These are phyloP conservation scores for Panaeolus cyanescens DNA, from an alignment of 768 basidiomycete species.

Conservation along the genomic window DNA sequence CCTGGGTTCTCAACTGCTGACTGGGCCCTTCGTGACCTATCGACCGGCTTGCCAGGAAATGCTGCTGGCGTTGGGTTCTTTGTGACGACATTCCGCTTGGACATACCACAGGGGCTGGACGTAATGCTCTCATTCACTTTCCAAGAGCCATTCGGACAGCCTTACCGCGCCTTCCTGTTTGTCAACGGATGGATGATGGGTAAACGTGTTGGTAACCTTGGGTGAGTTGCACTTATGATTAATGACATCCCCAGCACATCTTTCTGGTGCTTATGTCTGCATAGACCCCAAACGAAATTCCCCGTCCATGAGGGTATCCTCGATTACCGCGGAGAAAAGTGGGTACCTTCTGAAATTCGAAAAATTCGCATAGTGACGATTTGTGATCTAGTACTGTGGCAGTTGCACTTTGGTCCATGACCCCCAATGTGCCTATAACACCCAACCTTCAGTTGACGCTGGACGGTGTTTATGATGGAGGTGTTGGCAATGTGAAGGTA, in stretches of 20 bases:
- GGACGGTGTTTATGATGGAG: constrained; percentile 64
- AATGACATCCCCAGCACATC: neutral
- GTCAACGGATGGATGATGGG: constrained; percentile 94
- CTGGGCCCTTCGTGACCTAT: constrained; percentile 61
- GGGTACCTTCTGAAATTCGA: constrained; percentile 19
- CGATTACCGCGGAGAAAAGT: constrained; percentile 74
- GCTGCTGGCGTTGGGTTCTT: constrained; percentile 81
- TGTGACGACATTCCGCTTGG: constrained; percentile 68
- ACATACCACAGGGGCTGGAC: constrained; percentile 62
- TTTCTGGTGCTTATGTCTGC: neutral
- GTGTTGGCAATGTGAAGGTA: constrained; percentile 56
- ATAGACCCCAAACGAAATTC: constrained; percentile 77
- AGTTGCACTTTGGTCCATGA: constrained; percentile 73
- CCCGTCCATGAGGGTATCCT: constrained; percentile 84
- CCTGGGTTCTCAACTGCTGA: constrained; percentile 65
- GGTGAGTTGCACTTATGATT: constrained; percentile 39
- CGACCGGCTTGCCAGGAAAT: constrained; percentile 56
- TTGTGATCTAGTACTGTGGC: constrained; percentile 46
- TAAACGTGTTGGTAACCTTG: constrained; percentile 71
- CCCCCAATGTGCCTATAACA: constrained; percentile 41
- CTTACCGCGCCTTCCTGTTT: constrained; percentile 73
- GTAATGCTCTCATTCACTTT: constrained; percentile 74
- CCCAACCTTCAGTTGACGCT: constrained; percentile 57
- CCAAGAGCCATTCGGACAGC: constrained; percentile 54
- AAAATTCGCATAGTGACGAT: neutral